These are phyloP conservation scores for Wickerhamiella azymoides DNA, from an alignment of 805 yeast genomes.

Conservation along the genomic window DNA sequence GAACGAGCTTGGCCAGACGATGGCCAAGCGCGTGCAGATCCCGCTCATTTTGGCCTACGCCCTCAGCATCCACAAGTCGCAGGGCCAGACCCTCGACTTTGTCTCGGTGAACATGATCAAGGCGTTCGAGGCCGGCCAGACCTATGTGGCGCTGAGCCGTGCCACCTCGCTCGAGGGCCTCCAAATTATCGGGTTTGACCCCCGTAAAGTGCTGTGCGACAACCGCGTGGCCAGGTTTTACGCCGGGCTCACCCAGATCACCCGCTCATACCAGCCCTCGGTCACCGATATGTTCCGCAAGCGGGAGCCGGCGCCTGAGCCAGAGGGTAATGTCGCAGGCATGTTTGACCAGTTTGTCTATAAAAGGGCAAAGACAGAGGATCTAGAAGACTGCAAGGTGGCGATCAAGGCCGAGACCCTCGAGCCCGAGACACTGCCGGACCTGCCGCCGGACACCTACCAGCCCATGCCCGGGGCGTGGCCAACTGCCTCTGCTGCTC, in stretches of 20 bases:
- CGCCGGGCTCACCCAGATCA: conserved; percentile 10
- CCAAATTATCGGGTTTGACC: conserved; percentile 63
- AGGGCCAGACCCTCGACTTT: conserved; percentile 73
- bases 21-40: conserved; percentile 64
- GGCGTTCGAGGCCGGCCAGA: conserved; percentile 86
- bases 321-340: background rate
- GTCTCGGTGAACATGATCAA: conserved; percentile 63
- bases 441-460: too few species aligned
- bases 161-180: conserved; percentile 74
- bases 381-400: background rate
- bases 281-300: background rate
- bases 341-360: background rate
- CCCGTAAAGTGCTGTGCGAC: conserved; percentile 52
- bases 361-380: background rate
- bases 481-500: too few species aligned
- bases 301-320: background rate
- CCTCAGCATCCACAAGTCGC: conserved; percentile 86
- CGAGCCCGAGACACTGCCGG: too few species aligned
- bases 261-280: background rate
- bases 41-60: conserved; percentile 96
- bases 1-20: conserved; percentile 51
- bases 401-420: too few species aligned
- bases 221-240: conserved; percentile 61
- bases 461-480: too few species aligned
- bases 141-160: conserved; percentile 88